Base-by-base conservation (phyloP, 768 basidiomycete species). In the Tricholoma sp. region DNA sequence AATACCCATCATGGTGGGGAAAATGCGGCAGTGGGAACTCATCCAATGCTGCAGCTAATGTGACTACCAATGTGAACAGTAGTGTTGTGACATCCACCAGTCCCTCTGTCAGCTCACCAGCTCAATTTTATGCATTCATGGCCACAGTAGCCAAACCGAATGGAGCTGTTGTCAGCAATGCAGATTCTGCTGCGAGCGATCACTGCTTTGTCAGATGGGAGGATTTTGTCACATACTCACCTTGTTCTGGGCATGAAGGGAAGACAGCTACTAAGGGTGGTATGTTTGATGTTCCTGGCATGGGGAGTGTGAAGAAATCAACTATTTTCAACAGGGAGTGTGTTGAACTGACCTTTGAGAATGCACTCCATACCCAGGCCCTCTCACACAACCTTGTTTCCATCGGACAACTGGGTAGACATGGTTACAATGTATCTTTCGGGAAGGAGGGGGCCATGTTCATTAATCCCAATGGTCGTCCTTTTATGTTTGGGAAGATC, bases 351-450 rank as follows among this genome's bases (percentile, higher is more conserved):
- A n/a, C n/a, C n/a, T n/a, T n/a, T n/a, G n/a, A n/a, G n/a, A n/a
- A n/a, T n/a, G n/a, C n/a, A n/a, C n/a, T n/a, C n/a, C n/a, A 43
- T 9, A 19, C 60, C 0, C 68, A 63, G 1, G 58, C 63, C 12
- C 46, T 67, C 14, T 57, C 61, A 10, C 52, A 58, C 2, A 62
- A 67, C 34, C 61, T 68, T 1, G 19, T 69, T 2, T 67, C 66
- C 9, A n/a, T n/a, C n/a, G n/a, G n/a, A n/a, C n/a, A n/a, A n/a
- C n/a, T n/a, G n/a, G n/a, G n/a, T n/a, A n/a, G 32, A 4, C 31
- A 46, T 3, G 63, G 59, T 0, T 47, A 34, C 21, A 34, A 46
- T 6, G 31, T 60, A 4, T 18, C 59, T 10, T 61, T 63, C 21
- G 41, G 52, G 2, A 54, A 54, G 2, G 53, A 52, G 49, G 3